Percentiles rank a stretch among this genome's conserved stretches.
These are phyloP conservation scores for Lactarius vividus DNA, from an alignment of 768 basidiomycete genomes.

Conservation along the genomic window DNA sequence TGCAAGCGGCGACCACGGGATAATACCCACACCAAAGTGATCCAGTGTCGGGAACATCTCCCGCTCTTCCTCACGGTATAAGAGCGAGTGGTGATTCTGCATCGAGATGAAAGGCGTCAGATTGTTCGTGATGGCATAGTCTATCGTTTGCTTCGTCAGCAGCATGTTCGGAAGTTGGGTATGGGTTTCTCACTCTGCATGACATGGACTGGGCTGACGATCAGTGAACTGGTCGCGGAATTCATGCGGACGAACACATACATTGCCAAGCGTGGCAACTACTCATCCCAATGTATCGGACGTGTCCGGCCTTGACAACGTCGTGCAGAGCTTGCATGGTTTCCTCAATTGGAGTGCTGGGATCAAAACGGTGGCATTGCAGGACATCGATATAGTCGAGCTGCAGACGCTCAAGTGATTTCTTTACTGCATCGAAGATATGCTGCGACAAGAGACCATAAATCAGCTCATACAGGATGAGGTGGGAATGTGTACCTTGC, in stretches of 20 bases:
- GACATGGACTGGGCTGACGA: slow-evolving; percentile 13
- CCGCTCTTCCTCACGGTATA: slow-evolving; percentile 42
- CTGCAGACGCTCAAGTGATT: slow-evolving; percentile 62
- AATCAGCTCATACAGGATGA: neutral
- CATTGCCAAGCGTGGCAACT: slow-evolving; percentile 34
- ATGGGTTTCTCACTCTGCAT: slow-evolving; percentile 22
- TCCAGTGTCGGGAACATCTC: slow-evolving; percentile 37
- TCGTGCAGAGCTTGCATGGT: slow-evolving; percentile 41
- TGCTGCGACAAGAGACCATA: slow-evolving; percentile 40
- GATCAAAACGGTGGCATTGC: slow-evolving; percentile 47
- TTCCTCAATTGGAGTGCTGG: slow-evolving; percentile 35
- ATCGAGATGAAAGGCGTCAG: slow-evolving; percentile 25
- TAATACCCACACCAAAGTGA: slow-evolving; percentile 26
- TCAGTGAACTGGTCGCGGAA: slow-evolving; percentile 15
- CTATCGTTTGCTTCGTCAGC: slow-evolving; percentile 21
- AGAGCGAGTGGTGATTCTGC: slow-evolving; percentile 33
- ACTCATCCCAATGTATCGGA: slow-evolving; percentile 36
- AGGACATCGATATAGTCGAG: slow-evolving; percentile 75
- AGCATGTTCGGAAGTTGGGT: slow-evolving; percentile 14
- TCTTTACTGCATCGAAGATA: slow-evolving; percentile 68
- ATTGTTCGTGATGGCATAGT: slow-evolving; percentile 24
- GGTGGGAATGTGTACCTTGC: slow-evolving; percentile 33
- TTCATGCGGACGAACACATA: slow-evolving; percentile 10
- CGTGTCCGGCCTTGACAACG: slow-evolving; percentile 40
- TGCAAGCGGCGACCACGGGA: slow-evolving; percentile 27